phyloP scores from a whole-genome alignment of 306 rosid species.

The Albizia julibrissin region DNA sequence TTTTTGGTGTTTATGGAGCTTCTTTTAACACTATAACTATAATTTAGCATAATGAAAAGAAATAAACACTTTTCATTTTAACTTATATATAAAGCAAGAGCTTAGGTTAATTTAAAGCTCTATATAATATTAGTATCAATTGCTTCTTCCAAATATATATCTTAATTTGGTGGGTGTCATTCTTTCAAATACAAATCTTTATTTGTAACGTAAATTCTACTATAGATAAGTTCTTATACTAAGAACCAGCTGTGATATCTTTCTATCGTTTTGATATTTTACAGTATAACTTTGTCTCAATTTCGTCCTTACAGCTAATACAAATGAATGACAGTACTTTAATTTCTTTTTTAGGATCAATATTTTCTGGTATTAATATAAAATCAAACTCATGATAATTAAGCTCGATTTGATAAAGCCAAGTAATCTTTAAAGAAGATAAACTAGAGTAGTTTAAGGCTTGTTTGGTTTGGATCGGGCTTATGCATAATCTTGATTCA shows the following conservation, averaged over 20 bases:
- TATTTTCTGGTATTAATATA: background rate
- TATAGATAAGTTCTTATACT: no score
- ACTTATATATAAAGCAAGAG: background rate
- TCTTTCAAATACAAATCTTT: background rate
- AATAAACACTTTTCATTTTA: background rate
- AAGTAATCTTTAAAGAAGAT: background rate
- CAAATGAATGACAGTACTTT: background rate
- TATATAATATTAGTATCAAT: background rate
- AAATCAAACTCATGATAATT: background rate
- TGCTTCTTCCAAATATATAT: no score
- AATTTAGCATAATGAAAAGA: background rate
- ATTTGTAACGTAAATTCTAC: no score
- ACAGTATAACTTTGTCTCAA: background rate
- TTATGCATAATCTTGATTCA: no score
- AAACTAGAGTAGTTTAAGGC: background rate
- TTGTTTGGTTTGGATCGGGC: no score
- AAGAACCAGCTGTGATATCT: no score
- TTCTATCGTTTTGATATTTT: background rate
- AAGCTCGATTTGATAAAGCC: background rate
- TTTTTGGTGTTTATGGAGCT: background rate
- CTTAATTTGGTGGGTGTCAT: background rate
- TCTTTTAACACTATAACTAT: background rate
- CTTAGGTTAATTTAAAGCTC: background rate
- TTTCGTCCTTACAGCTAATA: background rate
- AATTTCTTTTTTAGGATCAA: background rate